A percentile compares a stretch with the other conserved stretches of the same genome.
phyloP scores from a whole-genome alignment of 768 basidiomycete species.

The Trametes meyenii region DNA sequence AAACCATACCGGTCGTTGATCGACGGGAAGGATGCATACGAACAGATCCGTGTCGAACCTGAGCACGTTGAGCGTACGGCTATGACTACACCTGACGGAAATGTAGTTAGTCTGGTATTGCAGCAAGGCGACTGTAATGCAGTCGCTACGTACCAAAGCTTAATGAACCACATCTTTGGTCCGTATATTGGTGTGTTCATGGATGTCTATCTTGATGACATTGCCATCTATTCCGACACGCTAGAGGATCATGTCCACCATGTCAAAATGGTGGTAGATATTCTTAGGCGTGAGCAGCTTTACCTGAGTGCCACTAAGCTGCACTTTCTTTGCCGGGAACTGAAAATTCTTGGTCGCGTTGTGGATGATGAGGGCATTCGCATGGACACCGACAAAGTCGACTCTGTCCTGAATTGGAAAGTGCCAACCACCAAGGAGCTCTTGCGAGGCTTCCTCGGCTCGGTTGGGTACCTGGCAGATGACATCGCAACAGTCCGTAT shows the following conservation, averaged over 20 bases:
- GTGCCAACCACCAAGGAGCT: conserved; percentile 35
- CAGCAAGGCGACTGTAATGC: conserved; percentile 39
- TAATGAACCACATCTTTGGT: conserved; percentile 35
- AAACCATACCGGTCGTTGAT: conserved; percentile 24
- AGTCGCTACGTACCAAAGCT: conserved; percentile 33
- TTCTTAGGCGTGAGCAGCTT: conserved; percentile 19
- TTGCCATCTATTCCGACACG: conserved; percentile 36
- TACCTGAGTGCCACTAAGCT: conserved; percentile 29
- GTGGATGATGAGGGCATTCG: conserved; percentile 42
- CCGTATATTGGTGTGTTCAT: conserved; percentile 34
- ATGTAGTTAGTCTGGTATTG: conserved; percentile 34
- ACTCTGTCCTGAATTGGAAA: conserved; percentile 37
- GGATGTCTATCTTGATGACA: conserved; percentile 37
- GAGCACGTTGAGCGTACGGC: conserved; percentile 28
- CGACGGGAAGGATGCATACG: conserved; percentile 35
- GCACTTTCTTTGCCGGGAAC: conserved; percentile 24
- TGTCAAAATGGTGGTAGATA: conserved; percentile 21
- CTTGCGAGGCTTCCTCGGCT: conserved; percentile 39
- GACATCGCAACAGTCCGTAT: conserved; percentile 37
- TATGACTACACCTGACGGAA: conserved; percentile 35
- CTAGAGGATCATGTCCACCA: conserved; percentile 32
- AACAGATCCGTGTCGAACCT: conserved; percentile 31
- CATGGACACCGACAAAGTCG: conserved; percentile 50
- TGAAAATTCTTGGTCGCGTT: conserved; percentile 37
- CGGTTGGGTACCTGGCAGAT: conserved; percentile 38